Conservation (phyloP, 2,329 filamentous ascomycete genomes). For the Stemphylium beticola region DNA sequence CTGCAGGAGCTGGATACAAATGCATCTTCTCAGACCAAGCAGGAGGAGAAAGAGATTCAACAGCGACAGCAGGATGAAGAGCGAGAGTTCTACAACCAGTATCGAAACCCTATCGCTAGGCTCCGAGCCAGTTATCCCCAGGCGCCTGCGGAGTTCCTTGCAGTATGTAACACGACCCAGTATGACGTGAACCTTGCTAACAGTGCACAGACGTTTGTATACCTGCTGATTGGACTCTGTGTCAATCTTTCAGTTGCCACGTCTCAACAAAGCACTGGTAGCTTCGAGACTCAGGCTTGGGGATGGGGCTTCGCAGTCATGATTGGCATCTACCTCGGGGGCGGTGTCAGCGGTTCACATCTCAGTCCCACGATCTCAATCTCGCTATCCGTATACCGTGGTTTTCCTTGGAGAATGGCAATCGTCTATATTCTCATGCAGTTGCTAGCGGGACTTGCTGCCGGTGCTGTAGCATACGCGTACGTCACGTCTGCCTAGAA, state of each 20-base stretch:
- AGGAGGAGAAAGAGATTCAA: constrained; percentile 48
- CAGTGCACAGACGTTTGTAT: constrained; percentile 27
- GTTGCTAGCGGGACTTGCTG: constrained; percentile 59
- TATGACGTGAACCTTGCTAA: not conserved
- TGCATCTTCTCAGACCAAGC: constrained; percentile 37
- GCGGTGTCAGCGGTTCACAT: constrained; percentile 56
- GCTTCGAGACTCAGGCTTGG: constrained; percentile 38
- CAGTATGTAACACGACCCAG: constrained; percentile 38
- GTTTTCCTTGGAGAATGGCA: constrained; percentile 62
- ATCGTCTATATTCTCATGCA: constrained; percentile 60
- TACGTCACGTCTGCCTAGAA: no score
- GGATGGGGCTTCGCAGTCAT: constrained; percentile 63
- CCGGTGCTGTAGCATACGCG: constrained; percentile 49
- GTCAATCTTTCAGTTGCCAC: constrained; percentile 58
- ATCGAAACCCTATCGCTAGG: constrained; percentile 59
- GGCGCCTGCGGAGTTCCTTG: constrained; percentile 60
- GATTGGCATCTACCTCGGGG: constrained; percentile 55
- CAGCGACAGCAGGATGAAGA: constrained; percentile 54
- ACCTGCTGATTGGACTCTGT: constrained; percentile 55
- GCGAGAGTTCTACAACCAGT: constrained; percentile 55
- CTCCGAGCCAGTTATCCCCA: constrained; percentile 60
- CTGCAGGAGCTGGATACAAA: constrained; percentile 32
- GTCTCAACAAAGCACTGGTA: constrained; percentile 49
- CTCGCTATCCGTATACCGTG: constrained; percentile 59
- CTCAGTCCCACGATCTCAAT: constrained; percentile 56